phyloP scores from a whole-genome alignment of 177 flowering plant genomes.

The Vitis hybrid region DNA sequence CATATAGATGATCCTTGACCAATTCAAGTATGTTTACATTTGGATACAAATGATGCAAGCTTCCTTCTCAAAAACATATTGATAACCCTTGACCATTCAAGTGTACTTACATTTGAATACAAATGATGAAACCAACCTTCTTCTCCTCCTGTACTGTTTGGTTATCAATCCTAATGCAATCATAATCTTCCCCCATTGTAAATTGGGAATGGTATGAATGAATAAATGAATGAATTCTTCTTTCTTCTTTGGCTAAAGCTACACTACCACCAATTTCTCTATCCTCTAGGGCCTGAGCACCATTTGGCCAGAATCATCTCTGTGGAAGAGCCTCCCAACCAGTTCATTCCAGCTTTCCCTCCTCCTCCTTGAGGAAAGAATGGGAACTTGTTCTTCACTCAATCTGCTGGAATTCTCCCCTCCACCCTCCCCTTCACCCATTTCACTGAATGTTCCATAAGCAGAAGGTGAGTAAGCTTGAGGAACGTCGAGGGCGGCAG shows the following conservation, averaged over 20 bases:
- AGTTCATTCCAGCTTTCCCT: constrained; percentile 49
- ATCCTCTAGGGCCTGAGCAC: constrained; percentile 19
- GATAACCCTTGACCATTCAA: no score
- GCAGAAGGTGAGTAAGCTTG: constrained; percentile 50
- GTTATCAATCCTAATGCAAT: no score
- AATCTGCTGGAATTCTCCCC: constrained; percentile 20
- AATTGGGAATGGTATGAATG: not conserved
- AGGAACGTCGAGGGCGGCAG: constrained; percentile 53
- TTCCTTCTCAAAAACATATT: no score
- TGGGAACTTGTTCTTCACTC: constrained; percentile 19
- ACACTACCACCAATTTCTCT: not conserved
- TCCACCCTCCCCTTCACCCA: constrained; percentile 8
- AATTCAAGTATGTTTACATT: no score
- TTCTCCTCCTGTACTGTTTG: no score
- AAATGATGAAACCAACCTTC: no score
- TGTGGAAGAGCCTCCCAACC: constrained; percentile 40
- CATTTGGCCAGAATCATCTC: constrained; percentile 44
- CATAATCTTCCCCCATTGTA: no score
- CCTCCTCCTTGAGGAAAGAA: constrained; percentile 27
- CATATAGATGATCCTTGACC: no score
- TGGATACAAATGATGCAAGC: no score
- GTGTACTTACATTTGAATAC: no score
- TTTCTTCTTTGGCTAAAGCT: not conserved
- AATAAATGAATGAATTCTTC: constrained; percentile 4
- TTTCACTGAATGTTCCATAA: constrained; percentile 59